Conservation (phyloP, 2,329 filamentous ascomycete species). For the Fusarium drepaniforme region DNA sequence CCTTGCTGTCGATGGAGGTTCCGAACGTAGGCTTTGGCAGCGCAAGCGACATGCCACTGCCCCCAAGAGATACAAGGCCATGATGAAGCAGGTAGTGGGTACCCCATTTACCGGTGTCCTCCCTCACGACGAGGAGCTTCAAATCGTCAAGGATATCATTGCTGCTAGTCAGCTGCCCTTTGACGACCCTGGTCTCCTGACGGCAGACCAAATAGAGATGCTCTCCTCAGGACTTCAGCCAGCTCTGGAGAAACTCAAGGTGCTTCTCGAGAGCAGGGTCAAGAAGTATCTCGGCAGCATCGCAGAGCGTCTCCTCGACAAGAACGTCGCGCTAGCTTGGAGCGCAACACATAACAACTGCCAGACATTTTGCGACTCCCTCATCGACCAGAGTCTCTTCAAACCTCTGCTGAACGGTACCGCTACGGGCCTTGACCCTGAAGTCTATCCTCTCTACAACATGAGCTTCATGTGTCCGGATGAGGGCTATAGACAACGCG, state of each 20-base stretch:
- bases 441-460: constrained; percentile 46
- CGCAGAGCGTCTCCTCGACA: constrained; percentile 44
- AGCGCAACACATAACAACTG: constrained; percentile 51
- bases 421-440: not conserved
- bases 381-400: constrained; percentile 49
- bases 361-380: constrained; percentile 52
- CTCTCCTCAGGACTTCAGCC: constrained; percentile 30
- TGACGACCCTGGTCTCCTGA: constrained; percentile 35
- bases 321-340: constrained; percentile 47
- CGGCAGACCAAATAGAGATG: constrained; percentile 17
- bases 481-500: constrained; percentile 41
- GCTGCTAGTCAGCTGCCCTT: constrained; percentile 37
- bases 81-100: constrained; percentile 57
- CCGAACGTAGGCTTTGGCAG: constrained; percentile 22
- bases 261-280: constrained; percentile 40
- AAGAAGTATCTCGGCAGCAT: constrained; percentile 49
- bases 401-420: constrained; percentile 36
- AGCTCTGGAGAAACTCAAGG: constrained; percentile 36
- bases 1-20: constrained; percentile 25
- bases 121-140: constrained; percentile 37
- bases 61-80: constrained; percentile 50
- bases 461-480: constrained; percentile 55
- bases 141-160: constrained; percentile 46
- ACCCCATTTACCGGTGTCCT: constrained; percentile 49
- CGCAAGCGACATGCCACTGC: constrained; percentile 15